Base-by-base conservation (phyloP, 345 rosid species). In the Trapa incisa region DNA sequence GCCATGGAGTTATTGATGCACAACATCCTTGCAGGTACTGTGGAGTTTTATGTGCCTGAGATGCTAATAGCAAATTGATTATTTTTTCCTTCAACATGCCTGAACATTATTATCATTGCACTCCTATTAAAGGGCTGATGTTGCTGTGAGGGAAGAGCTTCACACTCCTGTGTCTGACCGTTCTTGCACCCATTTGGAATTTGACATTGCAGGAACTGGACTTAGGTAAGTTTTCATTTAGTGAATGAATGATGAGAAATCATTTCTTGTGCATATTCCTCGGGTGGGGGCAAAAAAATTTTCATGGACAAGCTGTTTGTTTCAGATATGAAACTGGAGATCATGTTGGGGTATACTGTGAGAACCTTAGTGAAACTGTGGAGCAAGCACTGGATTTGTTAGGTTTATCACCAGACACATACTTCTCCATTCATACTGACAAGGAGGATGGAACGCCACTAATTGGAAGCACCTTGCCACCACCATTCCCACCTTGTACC, bases 171-270 rank as follows among this genome's bases (percentile, higher is more conserved):
- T 76, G 74, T 93, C 98, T 66, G 94, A 93, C 65, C 86, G 97
- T 48, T 93, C 97, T 43, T 93, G 98, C 80, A 88, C 86, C 61
- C 98, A 93, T 84, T 73, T 93, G 75, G 98, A 93, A 79, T 93
- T 93, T 71, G 96, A 90, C 76, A 78, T 84, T 67, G 74, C 89
- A 38, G 87, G 84, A 72, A 87, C 92, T 70, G 79, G 90, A 56
- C 78, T 93, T 54, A 76, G 47, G 97, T 90, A 83, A 84, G 96
- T 57, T 54, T 3, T 14, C 4, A 15, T 54, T 54, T 54, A 60
- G 54, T 16, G 9, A 6, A 37, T 32, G 39, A 58, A 52, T 67
- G 41, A 38, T 45, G 38, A 62, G 17, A 5, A 33, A 52, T 39
- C 14, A 8, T 12, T 58, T 10, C 1, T 41, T 41, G 7, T 58